These are phyloP conservation scores for Ophiostoma australiae DNA, from an alignment of 2,329 filamentous ascomycete genomes.

Conservation along the genomic window DNA sequence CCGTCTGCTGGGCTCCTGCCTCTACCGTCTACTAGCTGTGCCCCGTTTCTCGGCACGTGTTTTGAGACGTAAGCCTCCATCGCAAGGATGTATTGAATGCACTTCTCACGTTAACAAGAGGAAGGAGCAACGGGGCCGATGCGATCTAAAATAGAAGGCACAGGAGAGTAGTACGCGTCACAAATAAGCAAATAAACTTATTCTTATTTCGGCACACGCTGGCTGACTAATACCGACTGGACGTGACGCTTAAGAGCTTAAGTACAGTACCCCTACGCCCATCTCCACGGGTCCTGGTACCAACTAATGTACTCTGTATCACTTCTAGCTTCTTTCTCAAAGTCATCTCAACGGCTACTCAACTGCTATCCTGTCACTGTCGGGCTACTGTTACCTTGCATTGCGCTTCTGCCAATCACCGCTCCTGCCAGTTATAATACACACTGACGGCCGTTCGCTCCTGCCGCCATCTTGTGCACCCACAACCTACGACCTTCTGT, in stretches of 20 bases:
- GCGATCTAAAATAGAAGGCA: slow-evolving; percentile 6
- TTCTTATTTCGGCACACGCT: not conserved
- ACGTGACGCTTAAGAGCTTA: not conserved
- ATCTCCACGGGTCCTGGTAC: not conserved
- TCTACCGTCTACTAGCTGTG: not conserved
- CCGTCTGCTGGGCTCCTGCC: not conserved
- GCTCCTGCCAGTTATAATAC: not conserved
- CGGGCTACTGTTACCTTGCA: not conserved
- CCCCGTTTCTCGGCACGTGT: slow-evolving; percentile 3
- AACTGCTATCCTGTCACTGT: not conserved
- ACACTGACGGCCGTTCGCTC: not conserved
- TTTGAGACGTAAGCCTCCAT: not conserved
- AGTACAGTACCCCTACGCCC: not conserved
- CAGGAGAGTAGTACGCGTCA: not conserved
- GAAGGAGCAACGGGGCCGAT: not conserved
- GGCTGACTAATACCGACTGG: not conserved
- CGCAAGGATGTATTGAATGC: not conserved
- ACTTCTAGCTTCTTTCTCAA: not conserved
- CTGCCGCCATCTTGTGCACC: not conserved
- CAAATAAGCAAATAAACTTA: not conserved
- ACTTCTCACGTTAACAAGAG: not conserved
- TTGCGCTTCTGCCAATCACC: slow-evolving; percentile 3
- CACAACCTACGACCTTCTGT: not conserved
- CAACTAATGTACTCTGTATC: too few species aligned
- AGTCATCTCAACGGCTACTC: not conserved